Evolutionary conservation across 306 rosid species (phyloP), one percentile per base, ranked within the genome.

Genomic region (Adenanthera pavonina): DNA sequence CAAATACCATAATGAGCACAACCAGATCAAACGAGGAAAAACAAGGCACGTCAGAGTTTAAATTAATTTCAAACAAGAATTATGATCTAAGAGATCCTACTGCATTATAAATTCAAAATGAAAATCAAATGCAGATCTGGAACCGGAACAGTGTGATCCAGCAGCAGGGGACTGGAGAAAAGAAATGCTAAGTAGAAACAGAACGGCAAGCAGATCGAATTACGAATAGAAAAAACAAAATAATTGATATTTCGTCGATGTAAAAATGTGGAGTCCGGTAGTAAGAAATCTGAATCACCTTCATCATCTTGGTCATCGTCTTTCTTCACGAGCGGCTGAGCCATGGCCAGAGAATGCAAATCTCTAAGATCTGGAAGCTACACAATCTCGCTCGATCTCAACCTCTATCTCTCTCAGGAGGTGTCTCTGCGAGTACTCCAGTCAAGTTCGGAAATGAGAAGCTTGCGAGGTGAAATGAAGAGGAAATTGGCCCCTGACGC

Each of bases 301-400:
- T 96, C 99, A 60, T 96, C 99, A 85, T 95, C 98, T 19, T 95
- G 97, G 90, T 95, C 99, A 88, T 95, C 98, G 86, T 95, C 99
- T 82, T 95, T 95, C 98, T 95, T 95, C 70, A 89, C 92, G 25
- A 92, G 86, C n/a, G 97, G 94, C 88, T 95, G 98, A 85, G 98
- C 99, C 99, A 95, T 95, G 62, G 46, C 77, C 34, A 60, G 78
- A 71, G 83, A n/a, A 33, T 76, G 64, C 68, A 85, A 85, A 85
- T 80, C 59, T 81, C 41, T 7, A 71, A 86, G 98, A 91, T 91
- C 92, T 86, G 76, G 62, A 83, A 80, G 76, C n/a, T 79, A 65
- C 19, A 76, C 9, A 76, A 49, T 40, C 60, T 69, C 59, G 54
- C 8, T 15, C 35, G 70, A 19, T 16, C 16, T 74, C 57, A 30